These are phyloP conservation scores for Sporobolomyces phaffii DNA, from an alignment of 768 basidiomycete species.

Conservation along the genomic window DNA sequence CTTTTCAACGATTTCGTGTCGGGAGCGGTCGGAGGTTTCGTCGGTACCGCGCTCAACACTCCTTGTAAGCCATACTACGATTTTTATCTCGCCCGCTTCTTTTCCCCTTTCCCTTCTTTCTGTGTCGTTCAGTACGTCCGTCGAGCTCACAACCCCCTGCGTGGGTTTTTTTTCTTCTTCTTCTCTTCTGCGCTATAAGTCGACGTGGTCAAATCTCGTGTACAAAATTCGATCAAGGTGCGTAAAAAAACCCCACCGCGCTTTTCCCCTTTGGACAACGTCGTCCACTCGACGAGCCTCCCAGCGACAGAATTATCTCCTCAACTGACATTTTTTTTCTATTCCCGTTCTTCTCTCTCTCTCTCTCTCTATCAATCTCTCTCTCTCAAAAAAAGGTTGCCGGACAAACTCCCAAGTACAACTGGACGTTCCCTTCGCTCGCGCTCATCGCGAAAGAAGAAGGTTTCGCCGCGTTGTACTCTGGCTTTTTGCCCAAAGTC, in stretches of 20 bases:
- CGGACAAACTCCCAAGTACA: constrained; percentile 76
- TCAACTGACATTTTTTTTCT: background rate
- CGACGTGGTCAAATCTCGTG: constrained; percentile 86
- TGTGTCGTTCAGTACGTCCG: too few relatives aligned
- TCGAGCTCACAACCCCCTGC: too few relatives aligned
- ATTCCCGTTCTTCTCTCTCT: constrained; percentile 39
- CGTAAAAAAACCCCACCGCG: background rate
- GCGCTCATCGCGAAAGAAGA: constrained; percentile 78
- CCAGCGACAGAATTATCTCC: too few relatives aligned
- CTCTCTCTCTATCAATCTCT: background rate
- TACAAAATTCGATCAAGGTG: constrained; percentile 56
- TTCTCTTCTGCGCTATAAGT: constrained; percentile 51
- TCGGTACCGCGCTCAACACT: constrained; percentile 66
- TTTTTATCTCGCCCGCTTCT: background rate
- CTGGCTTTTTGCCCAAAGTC: constrained; percentile 93
- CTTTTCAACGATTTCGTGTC: constrained; percentile 89
- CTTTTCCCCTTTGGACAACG: too few relatives aligned
- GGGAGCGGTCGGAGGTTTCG: constrained; percentile 79
- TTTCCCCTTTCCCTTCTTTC: too few relatives aligned
- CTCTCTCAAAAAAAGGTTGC: constrained; percentile 51
- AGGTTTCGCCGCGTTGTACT: constrained; percentile 77
- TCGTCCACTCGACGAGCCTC: too few relatives aligned
- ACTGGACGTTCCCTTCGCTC: constrained; percentile 90
- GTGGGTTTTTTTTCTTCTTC: too few relatives aligned
- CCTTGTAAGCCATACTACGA: constrained; percentile 51